Evolutionary conservation across 2,329 filamentous ascomycete genomes (phyloP).

Genomic region (Talaromyces sp.): DNA sequence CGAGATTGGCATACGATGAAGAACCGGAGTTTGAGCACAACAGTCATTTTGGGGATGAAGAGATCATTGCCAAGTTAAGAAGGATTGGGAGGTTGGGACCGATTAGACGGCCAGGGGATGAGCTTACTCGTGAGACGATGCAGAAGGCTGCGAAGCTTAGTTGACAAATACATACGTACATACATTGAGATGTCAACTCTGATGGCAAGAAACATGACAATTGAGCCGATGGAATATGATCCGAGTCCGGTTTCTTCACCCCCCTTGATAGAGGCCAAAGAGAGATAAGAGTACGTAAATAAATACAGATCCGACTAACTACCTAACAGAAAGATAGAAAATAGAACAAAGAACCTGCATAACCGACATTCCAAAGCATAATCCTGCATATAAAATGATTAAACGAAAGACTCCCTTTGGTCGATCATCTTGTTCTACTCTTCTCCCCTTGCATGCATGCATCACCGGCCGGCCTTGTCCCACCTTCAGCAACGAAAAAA

Average conservation of each 20-base stretch:
- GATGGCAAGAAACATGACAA: neutral
- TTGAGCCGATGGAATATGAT: neutral
- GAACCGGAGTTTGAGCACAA: conserved; percentile 79
- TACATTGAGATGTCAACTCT: neutral
- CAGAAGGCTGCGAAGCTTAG: conserved; percentile 47
- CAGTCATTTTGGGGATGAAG: conserved; percentile 60
- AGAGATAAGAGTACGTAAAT: neutral
- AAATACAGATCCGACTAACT: neutral
- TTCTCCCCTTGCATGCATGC: conserved; percentile 8
- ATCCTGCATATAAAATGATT: neutral
- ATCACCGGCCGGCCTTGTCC: conserved; percentile 3
- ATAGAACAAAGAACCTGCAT: neutral
- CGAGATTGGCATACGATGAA: conserved; percentile 73
- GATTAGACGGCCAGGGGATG: conserved; percentile 47
- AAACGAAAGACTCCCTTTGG: neutral
- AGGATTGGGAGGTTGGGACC: conserved; percentile 53
- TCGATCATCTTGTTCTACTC: neutral
- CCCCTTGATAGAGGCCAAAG: conserved; percentile 1
- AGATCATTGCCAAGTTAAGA: conserved; percentile 55
- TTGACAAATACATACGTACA: conserved; percentile 10
- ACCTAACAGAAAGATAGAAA: neutral
- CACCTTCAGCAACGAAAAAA: neutral
- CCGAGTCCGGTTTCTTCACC: neutral
- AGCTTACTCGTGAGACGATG: conserved; percentile 49
- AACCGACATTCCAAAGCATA: conserved; percentile 1